A percentile compares a stretch with the other conserved stretches of the same genome.
These are phyloP conservation scores for Penicillium sp. DNA, from an alignment of 2,329 filamentous ascomycete genomes.

Conservation along the genomic window DNA sequence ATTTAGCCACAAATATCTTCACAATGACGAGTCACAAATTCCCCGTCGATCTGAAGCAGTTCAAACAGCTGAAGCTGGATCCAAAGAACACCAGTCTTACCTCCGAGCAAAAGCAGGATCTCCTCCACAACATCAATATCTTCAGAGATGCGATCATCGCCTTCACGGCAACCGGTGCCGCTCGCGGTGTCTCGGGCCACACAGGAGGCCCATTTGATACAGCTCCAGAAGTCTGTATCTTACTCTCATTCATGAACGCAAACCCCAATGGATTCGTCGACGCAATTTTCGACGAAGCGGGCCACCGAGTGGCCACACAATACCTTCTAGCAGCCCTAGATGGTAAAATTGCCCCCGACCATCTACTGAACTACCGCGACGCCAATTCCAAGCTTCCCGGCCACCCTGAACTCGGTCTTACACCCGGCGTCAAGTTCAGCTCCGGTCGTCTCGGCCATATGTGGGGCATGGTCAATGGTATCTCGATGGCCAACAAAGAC, in stretches of 20 bases:
- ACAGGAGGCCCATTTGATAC: slow-evolving; percentile 44
- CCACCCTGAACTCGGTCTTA: slow-evolving; percentile 42
- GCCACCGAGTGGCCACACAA: slow-evolving; percentile 43
- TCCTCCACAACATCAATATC: slow-evolving; percentile 39
- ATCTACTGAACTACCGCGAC: slow-evolving; percentile 44
- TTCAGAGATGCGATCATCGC: slow-evolving; percentile 42
- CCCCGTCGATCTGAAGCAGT: slow-evolving; percentile 35
- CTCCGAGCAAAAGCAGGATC: slow-evolving; percentile 36
- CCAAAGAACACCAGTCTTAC: slow-evolving; percentile 36
- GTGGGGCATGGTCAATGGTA: slow-evolving; percentile 42
- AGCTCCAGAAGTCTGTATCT: slow-evolving; percentile 41
- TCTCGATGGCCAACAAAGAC: slow-evolving; percentile 37
- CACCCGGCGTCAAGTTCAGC: slow-evolving; percentile 42
- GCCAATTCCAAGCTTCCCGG: slow-evolving; percentile 42
- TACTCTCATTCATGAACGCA: slow-evolving; percentile 38
- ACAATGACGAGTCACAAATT: slow-evolving; percentile 21
- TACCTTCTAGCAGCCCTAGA: slow-evolving; percentile 40
- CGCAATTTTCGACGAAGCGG: slow-evolving; percentile 40
- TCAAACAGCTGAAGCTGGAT: slow-evolving; percentile 38
- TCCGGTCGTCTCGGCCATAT: slow-evolving; percentile 43
- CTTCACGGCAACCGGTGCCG: slow-evolving; percentile 41
- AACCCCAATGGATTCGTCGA: slow-evolving; percentile 35
- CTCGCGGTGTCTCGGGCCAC: slow-evolving; percentile 40
- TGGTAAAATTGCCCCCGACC: slow-evolving; percentile 37
- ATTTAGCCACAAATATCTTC: background rate